Conservation (phyloP, 108 stramenopile species). For the Nitzschia putrida region DNA sequence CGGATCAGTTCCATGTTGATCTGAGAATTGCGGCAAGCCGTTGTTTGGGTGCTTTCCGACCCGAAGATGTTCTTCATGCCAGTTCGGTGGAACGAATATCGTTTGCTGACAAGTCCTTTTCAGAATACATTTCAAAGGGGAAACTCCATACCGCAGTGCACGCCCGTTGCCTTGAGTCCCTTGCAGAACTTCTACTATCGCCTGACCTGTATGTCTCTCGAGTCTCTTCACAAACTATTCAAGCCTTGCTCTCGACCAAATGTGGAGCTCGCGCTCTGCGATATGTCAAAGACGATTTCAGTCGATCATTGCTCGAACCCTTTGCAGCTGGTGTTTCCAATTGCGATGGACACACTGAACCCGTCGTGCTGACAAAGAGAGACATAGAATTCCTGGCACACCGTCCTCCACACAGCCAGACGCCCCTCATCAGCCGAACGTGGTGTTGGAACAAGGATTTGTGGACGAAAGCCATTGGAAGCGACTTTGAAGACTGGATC, state of each 20-base stretch:
- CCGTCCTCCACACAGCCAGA: not conserved
- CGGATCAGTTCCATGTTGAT: not conserved
- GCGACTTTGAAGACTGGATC: slow-evolving; percentile 63
- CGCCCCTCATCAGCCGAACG: slow-evolving; percentile 10
- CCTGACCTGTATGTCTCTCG: slow-evolving; percentile 42
- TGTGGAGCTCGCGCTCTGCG: slow-evolving; percentile 24
- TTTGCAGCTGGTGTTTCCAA: slow-evolving; percentile 7
- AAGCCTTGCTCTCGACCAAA: slow-evolving; percentile 44
- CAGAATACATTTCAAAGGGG: not conserved
- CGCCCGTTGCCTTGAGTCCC: slow-evolving; percentile 35
- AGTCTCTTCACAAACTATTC: slow-evolving; percentile 56
- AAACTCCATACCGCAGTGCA: slow-evolving; percentile 2
- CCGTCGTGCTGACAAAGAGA: slow-evolving; percentile 1
- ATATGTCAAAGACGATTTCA: not conserved
- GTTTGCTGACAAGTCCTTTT: not conserved
- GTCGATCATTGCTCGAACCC: slow-evolving; percentile 18
- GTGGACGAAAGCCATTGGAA: slow-evolving; percentile 42
- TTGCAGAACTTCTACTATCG: slow-evolving; percentile 47
- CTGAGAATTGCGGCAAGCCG: slow-evolving; percentile 43
- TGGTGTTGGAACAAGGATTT: slow-evolving; percentile 75
- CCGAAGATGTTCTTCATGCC: not conserved
- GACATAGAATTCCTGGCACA: not conserved
- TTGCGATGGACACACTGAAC: not conserved
- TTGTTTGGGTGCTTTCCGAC: slow-evolving; percentile 49
- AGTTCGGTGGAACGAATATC: not conserved